Base-by-base conservation (phyloP, 305 asterid genomes). In the Withania somnifera region DNA sequence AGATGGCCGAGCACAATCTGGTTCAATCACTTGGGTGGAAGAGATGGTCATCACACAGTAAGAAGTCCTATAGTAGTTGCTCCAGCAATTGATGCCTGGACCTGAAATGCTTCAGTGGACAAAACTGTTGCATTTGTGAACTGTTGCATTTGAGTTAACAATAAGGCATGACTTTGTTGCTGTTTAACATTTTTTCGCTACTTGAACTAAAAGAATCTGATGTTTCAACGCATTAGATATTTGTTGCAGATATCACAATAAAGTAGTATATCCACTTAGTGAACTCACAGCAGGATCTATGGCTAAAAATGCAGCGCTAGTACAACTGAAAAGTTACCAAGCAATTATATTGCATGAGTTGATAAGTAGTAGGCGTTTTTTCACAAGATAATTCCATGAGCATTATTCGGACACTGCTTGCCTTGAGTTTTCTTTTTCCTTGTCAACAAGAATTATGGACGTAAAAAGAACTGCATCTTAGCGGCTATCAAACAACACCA, bases 1-100 rank as follows among this genome's bases (percentile, higher is more conserved):
- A 24, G 66, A 69, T 9, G 67, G 45, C 11, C 34, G 22, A 7
- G 66, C 66, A 24, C 69, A 64, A 45, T 79, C 47, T 79, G 83
- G 86, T 54, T 79, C 83, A 54, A 19, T 83, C 42, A 47, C 61
- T 67, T 83, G 86, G 86, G 45, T n/a, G 26, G 81, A 79, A 53
- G 67, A 40, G 28, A 47, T 6, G 73, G 75, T 17, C 77, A 68
- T 24, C 64, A 83, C 36, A 56, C 34, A 0, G 86, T 83, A 36
- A 79, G 83, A 75, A 83, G 86, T 83, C 77, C 86, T 22, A 79
- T 79, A 36, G 86, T 79, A 22, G 81, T 69, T 10, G 66, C 86
- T 40, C 85, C 57, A 34, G 73, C 10, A 19, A 26, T 82, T 82
- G 56, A 63, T 10, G 53, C 60, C 28, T 61, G 77, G 78, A 73